These are phyloP conservation scores for Acacia confusa DNA, from an alignment of 306 rosid species.

Conservation along the genomic window DNA sequence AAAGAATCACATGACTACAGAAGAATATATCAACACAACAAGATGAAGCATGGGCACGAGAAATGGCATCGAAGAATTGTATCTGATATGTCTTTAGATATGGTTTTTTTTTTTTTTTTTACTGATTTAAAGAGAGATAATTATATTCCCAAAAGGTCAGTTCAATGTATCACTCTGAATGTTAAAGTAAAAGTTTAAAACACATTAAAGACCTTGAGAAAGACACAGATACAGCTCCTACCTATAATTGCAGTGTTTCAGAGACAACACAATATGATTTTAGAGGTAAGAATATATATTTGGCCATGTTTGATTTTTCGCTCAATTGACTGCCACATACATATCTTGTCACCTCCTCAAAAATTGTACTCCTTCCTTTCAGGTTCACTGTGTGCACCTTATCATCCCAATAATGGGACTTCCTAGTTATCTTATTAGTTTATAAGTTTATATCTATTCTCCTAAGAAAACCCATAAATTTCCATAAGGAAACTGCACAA, in stretches of 20 bases:
- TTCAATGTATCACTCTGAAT: not conserved
- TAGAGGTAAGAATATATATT: not conserved
- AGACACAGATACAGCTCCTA: not conserved
- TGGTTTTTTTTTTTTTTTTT: no score
- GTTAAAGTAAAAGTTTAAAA: not conserved
- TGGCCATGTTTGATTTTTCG: not conserved
- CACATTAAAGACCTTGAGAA: not conserved
- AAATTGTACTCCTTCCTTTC: not conserved
- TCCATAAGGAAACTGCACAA: not conserved
- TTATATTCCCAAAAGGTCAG: no score
- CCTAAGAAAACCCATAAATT: slow-evolving; percentile 6
- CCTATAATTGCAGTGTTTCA: slow-evolving; percentile 2
- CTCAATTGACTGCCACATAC: not conserved
- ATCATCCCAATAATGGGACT: slow-evolving; percentile 4
- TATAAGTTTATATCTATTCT: not conserved
- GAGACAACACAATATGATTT: slow-evolving; percentile 3
- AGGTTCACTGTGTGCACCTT: not conserved
- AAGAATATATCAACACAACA: slow-evolving; percentile 6
- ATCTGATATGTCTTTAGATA: no score
- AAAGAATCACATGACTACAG: not conserved
- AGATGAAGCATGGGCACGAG: slow-evolving; percentile 2
- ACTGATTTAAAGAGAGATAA: no score
- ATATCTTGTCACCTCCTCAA: not conserved
- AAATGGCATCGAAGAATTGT: not conserved
- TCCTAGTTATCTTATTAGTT: not conserved